phyloP scores from a whole-genome alignment of 345 rosid genomes.

The Brassica cretica region DNA sequence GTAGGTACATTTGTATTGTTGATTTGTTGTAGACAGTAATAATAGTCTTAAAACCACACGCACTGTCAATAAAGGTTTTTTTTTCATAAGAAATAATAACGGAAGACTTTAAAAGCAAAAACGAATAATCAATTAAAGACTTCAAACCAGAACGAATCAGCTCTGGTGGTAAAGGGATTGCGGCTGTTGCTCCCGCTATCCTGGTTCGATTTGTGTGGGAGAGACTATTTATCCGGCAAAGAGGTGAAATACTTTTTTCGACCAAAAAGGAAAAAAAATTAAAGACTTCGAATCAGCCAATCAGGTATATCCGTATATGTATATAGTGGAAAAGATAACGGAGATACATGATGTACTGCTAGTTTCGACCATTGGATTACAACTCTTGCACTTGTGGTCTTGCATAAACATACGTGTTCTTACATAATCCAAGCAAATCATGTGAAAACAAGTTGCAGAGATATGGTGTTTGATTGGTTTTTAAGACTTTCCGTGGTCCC shows the following conservation, averaged over 20 bases:
- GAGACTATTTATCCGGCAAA: too few relatives aligned
- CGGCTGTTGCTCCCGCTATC: too few relatives aligned
- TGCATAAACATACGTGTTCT: conserved; percentile 37
- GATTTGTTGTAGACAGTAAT: conserved; percentile 24
- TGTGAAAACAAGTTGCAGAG: conserved; percentile 23
- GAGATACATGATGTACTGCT: neutral
- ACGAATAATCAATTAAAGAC: conserved; percentile 9
- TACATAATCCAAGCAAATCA: conserved; percentile 29
- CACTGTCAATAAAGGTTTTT: conserved; percentile 11
- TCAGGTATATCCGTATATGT: neutral
- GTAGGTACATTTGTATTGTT: conserved; percentile 6
- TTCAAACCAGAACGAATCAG: neutral
- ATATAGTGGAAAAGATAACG: neutral
- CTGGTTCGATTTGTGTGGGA: too few relatives aligned
- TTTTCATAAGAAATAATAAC: conserved; percentile 19
- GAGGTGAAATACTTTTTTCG: too few relatives aligned
- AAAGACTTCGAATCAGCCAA: neutral
- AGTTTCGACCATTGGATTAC: conserved; percentile 21
- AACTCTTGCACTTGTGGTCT: conserved; percentile 33
- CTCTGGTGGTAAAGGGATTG: too few relatives aligned
- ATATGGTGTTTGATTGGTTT: conserved; percentile 15
- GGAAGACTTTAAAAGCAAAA: conserved; percentile 14
- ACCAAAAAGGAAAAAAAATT: neutral
- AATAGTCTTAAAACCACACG: conserved; percentile 29
- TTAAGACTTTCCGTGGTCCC: conserved; percentile 23